Conservation (phyloP, 1,284 basidiomycete genomes). For the Ustilago hordei region DNA sequence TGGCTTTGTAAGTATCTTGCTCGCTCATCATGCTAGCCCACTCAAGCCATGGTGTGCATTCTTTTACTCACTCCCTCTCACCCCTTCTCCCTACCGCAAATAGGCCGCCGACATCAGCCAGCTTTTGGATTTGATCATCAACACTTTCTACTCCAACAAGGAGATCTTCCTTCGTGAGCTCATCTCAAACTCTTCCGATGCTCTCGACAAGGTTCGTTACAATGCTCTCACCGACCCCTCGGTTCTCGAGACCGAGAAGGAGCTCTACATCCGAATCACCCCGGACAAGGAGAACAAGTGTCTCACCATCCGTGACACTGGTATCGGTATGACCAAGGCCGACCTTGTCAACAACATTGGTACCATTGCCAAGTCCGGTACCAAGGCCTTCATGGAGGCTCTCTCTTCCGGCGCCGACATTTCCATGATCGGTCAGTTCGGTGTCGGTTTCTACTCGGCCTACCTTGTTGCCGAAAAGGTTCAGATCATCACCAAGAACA, state of each 20-base stretch:
- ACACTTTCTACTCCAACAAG: slow-evolving; percentile 70
- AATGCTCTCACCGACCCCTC: slow-evolving; percentile 68
- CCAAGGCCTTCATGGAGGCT: slow-evolving; percentile 92
- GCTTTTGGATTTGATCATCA: slow-evolving; percentile 69
- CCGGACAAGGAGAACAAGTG: slow-evolving; percentile 92
- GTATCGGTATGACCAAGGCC: slow-evolving; percentile 81
- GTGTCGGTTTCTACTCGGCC: slow-evolving; percentile 99
- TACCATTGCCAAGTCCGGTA: slow-evolving; percentile 98
- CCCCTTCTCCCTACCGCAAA: not conserved
- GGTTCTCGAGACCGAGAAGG: slow-evolving; percentile 67
- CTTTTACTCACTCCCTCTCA: slow-evolving; percentile 13
- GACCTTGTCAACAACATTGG: slow-evolving; percentile 92
- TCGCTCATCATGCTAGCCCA: not conserved
- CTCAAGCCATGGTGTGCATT: not conserved
- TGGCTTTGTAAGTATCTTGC: slow-evolving; percentile 60
- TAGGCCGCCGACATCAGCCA: slow-evolving; percentile 67
- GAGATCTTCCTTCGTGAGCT: slow-evolving; percentile 69
- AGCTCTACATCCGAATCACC: slow-evolving; percentile 70
- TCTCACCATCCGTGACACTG: slow-evolving; percentile 91
- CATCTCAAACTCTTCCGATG: slow-evolving; percentile 69
- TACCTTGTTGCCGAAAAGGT: slow-evolving; percentile 99
- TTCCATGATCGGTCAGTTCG: slow-evolving; percentile 79
- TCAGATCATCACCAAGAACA: slow-evolving; percentile 99
- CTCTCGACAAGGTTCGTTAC: slow-evolving; percentile 69
- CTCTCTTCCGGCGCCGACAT: slow-evolving; percentile 85